A percentile compares a stretch with the other conserved stretches of the same genome.
Evolutionary conservation across 2,329 filamentous ascomycete genomes (phyloP).

Genomic region (Epicoccum nigrum): DNA sequence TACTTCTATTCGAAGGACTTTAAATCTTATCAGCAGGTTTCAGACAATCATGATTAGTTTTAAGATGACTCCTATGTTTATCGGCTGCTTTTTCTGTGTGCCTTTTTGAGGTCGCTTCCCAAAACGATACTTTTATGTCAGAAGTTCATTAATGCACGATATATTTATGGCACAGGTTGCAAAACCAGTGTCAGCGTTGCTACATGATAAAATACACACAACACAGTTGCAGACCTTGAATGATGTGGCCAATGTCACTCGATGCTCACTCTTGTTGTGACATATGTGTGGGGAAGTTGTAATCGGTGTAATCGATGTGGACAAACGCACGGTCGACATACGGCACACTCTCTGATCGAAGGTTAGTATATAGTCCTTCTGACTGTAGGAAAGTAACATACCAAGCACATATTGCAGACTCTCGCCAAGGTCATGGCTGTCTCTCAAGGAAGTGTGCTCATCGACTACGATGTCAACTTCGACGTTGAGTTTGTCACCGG

Average conservation of each 20-base stretch:
- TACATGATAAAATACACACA: no score
- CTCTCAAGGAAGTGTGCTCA: conserved; percentile 73
- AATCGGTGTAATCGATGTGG: conserved; percentile 58
- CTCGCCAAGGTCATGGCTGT: conserved; percentile 81
- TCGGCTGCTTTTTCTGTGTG: no score
- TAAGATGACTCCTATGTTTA: no score
- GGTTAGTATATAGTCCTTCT: conserved; percentile 15
- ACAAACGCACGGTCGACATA: conserved; percentile 67
- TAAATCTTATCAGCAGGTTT: no score
- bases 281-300: conserved; percentile 59
- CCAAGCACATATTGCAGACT: conserved; percentile 80
- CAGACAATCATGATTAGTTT: no score
- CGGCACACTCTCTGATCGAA: conserved; percentile 68
- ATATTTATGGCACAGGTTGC: background rate
- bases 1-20: no score
- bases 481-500: conserved; percentile 83
- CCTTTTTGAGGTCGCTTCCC: no score
- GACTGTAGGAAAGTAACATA: conserved; percentile 22
- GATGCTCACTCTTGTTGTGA: conserved; percentile 49
- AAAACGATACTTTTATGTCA: no score
- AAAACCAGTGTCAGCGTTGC: background rate
- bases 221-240: background rate
- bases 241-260: background rate
- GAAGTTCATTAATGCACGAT: no score
- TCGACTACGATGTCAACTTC: conserved; percentile 85